These are phyloP conservation scores for Lactifluus hygrophoroides DNA, from an alignment of 768 basidiomycete species.

Conservation along the genomic window DNA sequence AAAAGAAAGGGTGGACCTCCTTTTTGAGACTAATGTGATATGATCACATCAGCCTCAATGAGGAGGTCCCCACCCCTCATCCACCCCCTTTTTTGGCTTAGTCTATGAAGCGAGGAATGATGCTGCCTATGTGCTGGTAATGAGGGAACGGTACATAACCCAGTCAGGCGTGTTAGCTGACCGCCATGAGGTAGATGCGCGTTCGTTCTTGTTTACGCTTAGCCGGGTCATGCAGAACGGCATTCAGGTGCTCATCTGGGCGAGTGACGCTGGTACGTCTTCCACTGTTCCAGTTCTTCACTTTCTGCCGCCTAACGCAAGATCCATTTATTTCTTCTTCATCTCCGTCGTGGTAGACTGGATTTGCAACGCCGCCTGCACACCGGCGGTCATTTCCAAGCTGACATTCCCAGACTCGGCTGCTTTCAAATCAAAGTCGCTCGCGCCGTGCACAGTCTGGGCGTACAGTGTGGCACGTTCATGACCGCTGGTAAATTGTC, in stretches of 20 bases:
- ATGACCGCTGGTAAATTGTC: conserved; percentile 42
- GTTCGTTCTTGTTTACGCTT: not conserved
- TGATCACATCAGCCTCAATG: no score
- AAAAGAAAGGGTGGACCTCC: no score
- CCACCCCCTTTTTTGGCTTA: no score
- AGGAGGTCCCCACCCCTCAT: no score
- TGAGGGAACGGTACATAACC: no score
- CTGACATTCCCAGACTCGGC: conserved; percentile 30
- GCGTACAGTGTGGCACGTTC: conserved; percentile 36
- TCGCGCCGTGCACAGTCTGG: conserved; percentile 37
- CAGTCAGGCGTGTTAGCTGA: conserved; percentile 1
- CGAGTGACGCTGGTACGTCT: conserved; percentile 29
- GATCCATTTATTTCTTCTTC: conserved; percentile 33
- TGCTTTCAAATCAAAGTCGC: conserved; percentile 32
- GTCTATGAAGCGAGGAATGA: no score
- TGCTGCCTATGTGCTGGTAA: no score
- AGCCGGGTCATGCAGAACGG: not conserved
- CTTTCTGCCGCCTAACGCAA: conserved; percentile 1
- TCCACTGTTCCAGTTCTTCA: no score
- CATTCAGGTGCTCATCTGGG: conserved; percentile 42
- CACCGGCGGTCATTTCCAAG: conserved; percentile 40
- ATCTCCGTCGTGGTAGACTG: conserved; percentile 35
- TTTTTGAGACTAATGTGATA: no score
- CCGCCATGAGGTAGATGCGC: conserved; percentile 24
- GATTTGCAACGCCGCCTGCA: conserved; percentile 38